Base-by-base conservation (phyloP, 2,329 filamentous ascomycete genomes). In the Domatiomyces catenatus region DNA sequence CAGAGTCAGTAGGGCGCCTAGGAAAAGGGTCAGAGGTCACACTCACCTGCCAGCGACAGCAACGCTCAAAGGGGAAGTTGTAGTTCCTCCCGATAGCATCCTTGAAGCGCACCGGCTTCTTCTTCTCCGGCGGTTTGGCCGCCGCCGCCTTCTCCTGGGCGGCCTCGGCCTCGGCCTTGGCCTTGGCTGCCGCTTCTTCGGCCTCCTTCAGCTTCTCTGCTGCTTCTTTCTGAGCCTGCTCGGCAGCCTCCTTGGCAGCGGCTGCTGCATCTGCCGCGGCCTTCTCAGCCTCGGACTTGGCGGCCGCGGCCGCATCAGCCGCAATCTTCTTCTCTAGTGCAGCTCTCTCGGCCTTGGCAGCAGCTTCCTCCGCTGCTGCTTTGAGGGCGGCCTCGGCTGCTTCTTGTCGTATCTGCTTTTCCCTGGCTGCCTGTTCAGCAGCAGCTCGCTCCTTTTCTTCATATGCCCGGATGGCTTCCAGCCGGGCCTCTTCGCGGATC, bases 21-120 rank as follows among this genome's bases (percentile, higher is more conserved):
- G 19, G 19, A 24, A 47, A 6, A 42, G 15, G 17, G 43, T 12
- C 44, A 44, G 42, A 36, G 8, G 46, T 24, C 15, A 19, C 52
- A 75, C 79, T 64, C 78, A 89, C 85, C 71, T 74, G 71, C 87
- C 87, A 93, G 2, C 82, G 92, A 61, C 81, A 79, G 66, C 88
- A 94, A 26, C 93, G 66, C 56, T 89, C 79, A 68, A 83, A 94
- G 1, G 89, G 89, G 62, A 95, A 94, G 67, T 80, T 92, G 65
- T 93, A 95, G 66, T 93, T 94, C 58, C 89, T 77, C 28, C 86
- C 86, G 15, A 95, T 80, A 0, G 88, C 88, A 64, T 95, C 89
- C 67, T 93, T 93, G 70, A 94, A 94, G 58, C 82, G 83, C 64
- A 94, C 86, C 2, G 85, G 86, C 44, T 80, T 73, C 65, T 86